A percentile compares a stretch with the other conserved stretches of the same genome.
Evolutionary conservation across 2,329 filamentous ascomycete species (phyloP).

Genomic region (Penicillium sp.): DNA sequence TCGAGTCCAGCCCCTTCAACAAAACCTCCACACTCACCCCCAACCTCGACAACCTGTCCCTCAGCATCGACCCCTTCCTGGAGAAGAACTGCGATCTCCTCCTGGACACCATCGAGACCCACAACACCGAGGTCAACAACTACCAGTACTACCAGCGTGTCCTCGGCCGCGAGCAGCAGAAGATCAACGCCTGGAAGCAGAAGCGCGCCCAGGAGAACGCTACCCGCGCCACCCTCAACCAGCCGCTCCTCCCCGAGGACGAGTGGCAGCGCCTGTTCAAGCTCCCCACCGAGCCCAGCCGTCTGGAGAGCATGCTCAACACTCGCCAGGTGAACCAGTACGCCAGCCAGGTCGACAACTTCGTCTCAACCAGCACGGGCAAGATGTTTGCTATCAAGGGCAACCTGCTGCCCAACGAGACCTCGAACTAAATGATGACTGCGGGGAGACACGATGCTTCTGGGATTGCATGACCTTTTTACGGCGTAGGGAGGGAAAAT

Average conservation of each 20-base stretch:
- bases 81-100: slow-evolving; percentile 98
- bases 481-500: slow-evolving; percentile 47
- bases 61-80: slow-evolving; percentile 94
- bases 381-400: slow-evolving; percentile 98
- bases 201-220: slow-evolving; percentile 98
- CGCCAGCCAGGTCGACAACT: slow-evolving; percentile 93
- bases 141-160: slow-evolving; percentile 97
- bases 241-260: slow-evolving; percentile 85
- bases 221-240: slow-evolving; percentile 80
- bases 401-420: slow-evolving; percentile 62
- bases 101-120: slow-evolving; percentile 93
- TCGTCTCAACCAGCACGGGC: slow-evolving; percentile 84
- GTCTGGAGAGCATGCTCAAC: slow-evolving; percentile 91
- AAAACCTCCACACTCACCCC: slow-evolving; percentile 72
- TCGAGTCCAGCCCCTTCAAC: slow-evolving; percentile 64
- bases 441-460: slow-evolving; percentile 32
- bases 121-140: slow-evolving; percentile 99
- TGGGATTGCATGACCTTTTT: slow-evolving; percentile 45
- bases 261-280: slow-evolving; percentile 99
- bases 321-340: slow-evolving; percentile 97
- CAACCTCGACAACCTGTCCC: slow-evolving; percentile 85
- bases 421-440: slow-evolving; percentile 36
- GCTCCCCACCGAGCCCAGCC: slow-evolving; percentile 89
- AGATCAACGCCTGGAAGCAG: slow-evolving; percentile 93
- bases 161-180: slow-evolving; percentile 88